These are phyloP conservation scores for Sporobolomyces pararoseus DNA, from an alignment of 768 basidiomycete species.

Conservation along the genomic window DNA sequence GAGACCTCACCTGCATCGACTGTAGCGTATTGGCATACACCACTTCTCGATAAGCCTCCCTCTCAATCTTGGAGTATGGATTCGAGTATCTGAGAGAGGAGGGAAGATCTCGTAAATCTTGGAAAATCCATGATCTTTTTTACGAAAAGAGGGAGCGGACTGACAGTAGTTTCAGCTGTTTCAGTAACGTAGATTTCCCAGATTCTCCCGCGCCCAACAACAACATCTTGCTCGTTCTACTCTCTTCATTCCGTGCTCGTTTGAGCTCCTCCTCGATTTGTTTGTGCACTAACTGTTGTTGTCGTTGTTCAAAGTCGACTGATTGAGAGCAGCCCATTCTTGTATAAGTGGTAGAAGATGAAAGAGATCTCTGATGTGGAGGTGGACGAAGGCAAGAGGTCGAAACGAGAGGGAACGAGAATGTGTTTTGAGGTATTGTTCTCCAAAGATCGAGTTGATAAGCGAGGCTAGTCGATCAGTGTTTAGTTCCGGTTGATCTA, in stretches of 20 bases:
- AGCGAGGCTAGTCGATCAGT: too few species aligned
- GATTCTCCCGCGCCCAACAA: conserved; percentile 93
- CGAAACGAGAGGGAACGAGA: too few species aligned
- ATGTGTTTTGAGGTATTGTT: too few species aligned
- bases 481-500: too few species aligned
- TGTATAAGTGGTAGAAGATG: neutral
- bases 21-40: conserved; percentile 87
- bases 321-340: conserved; percentile 16
- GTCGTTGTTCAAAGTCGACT: conserved; percentile 8
- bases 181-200: conserved; percentile 72
- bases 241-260: conserved; percentile 10
- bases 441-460: too few species aligned
- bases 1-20: conserved; percentile 68
- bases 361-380: neutral
- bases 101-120: too few species aligned
- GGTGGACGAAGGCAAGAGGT: neutral
- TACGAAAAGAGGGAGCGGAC: too few species aligned
- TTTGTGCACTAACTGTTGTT: neutral
- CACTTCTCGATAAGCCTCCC: conserved; percentile 89
- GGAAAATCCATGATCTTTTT: too few species aligned
- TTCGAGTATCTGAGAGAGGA: conserved; percentile 20
- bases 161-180: conserved; percentile 94
- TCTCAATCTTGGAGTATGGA: conserved; percentile 71
- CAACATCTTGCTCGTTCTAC: conserved; percentile 61
- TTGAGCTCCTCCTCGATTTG: conserved; percentile 26